These are phyloP conservation scores for Allium fistulosum DNA, from an alignment of 106 monocot genomes.

Conservation along the genomic window DNA sequence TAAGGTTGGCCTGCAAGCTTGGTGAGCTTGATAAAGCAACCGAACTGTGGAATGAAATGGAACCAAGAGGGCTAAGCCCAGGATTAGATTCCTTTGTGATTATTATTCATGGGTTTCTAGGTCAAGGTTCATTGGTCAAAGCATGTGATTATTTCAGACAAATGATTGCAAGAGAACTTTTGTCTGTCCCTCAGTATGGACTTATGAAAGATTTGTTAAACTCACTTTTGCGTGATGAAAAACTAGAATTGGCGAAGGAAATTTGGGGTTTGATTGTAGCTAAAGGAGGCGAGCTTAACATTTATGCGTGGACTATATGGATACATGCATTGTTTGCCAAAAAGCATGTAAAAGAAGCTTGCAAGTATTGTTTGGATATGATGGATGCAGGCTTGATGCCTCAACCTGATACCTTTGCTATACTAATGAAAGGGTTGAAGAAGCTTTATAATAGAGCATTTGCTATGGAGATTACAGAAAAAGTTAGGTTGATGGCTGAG, in stretches of 20 bases:
- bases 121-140: slow-evolving; percentile 42
- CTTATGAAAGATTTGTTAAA: slow-evolving; percentile 80
- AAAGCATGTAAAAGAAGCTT: slow-evolving; percentile 78
- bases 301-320: slow-evolving; percentile 90
- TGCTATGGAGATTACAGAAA: slow-evolving; percentile 86
- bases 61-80: slow-evolving; percentile 38
- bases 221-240: slow-evolving; percentile 56
- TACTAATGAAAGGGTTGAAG: slow-evolving; percentile 89
- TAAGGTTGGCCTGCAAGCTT: slow-evolving; percentile 72
- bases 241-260: slow-evolving; percentile 77
- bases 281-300: slow-evolving; percentile 74
- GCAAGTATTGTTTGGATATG: slow-evolving; percentile 83
- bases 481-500: slow-evolving; percentile 78
- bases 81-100: slow-evolving; percentile 69
- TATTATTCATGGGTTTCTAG: slow-evolving; percentile 54
- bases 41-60: slow-evolving; percentile 66
- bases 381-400: slow-evolving; percentile 84
- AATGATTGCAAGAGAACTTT: slow-evolving; percentile 68
- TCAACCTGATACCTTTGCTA: slow-evolving; percentile 88
- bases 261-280: slow-evolving; percentile 54
- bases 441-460: slow-evolving; percentile 80
- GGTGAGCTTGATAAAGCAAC: slow-evolving; percentile 53
- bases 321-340: slow-evolving; percentile 78
- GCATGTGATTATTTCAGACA: slow-evolving; percentile 74
- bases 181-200: slow-evolving; percentile 70